phyloP scores from a whole-genome alignment of 1,284 basidiomycete species.

The Marasmius tenuissimus region DNA sequence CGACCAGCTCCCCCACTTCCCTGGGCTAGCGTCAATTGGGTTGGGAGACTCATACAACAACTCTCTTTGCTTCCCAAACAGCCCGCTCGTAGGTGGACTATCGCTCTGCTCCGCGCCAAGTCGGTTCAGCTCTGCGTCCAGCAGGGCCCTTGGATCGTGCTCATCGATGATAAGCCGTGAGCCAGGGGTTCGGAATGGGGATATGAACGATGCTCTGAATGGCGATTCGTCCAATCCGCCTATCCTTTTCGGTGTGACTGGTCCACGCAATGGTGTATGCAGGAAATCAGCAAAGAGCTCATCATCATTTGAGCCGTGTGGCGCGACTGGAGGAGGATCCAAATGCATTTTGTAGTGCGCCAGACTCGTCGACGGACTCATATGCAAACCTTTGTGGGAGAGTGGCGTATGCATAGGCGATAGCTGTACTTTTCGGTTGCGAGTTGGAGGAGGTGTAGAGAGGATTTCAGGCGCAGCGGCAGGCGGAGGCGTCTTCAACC shows the following conservation, averaged over 20 bases:
- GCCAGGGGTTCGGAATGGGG: slow-evolving; percentile 62
- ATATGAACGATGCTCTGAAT: slow-evolving; percentile 54
- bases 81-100: slow-evolving; percentile 54
- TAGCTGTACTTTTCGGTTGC: slow-evolving; percentile 30
- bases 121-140: slow-evolving; percentile 66
- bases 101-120: slow-evolving; percentile 39
- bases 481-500: slow-evolving; percentile 38
- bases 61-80: slow-evolving; percentile 50
- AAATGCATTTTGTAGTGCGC: slow-evolving; percentile 63
- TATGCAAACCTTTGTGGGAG: slow-evolving; percentile 65
- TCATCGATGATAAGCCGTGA: slow-evolving; percentile 58
- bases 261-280: slow-evolving; percentile 52
- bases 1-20: slow-evolving; percentile 12
- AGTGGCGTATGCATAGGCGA: slow-evolving; percentile 65
- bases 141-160: slow-evolving; percentile 59
- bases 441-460: slow-evolving; percentile 27
- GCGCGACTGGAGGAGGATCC: slow-evolving; percentile 55
- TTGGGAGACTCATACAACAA: slow-evolving; percentile 50
- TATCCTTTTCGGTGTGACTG: slow-evolving; percentile 59
- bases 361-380: slow-evolving; percentile 63
- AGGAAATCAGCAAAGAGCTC: slow-evolving; percentile 42
- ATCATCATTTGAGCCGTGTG: slow-evolving; percentile 34
- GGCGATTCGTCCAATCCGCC: slow-evolving; percentile 46
- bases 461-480: slow-evolving; percentile 26
- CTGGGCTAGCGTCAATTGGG: slow-evolving; percentile 11